Evolutionary conservation across 2,329 filamentous ascomycete species (phyloP).

Genomic region (Colletotrichum tropicale): DNA sequence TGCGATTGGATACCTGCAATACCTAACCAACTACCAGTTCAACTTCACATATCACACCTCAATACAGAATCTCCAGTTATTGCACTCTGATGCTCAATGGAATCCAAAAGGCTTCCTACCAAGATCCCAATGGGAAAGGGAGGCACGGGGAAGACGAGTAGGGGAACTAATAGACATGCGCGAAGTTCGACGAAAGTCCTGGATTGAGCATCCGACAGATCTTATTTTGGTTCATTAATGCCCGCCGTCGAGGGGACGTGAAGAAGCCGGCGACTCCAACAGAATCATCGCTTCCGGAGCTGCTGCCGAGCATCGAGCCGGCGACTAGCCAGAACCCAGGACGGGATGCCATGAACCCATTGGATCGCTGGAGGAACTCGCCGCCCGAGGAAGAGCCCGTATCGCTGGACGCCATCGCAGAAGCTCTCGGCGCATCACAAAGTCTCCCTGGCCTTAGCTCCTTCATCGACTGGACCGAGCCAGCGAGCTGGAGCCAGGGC

Average conservation of each 20-base stretch:
- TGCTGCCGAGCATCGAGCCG: not conserved
- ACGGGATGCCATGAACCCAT: not conserved
- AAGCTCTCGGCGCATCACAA: not conserved
- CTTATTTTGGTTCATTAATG: not conserved
- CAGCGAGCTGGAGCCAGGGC: not conserved
- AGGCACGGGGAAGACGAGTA: too few relatives aligned
- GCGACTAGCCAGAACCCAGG: not conserved
- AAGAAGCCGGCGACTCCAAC: fast-evolving
- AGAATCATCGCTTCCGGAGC: not conserved
- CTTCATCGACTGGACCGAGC: not conserved
- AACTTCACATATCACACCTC: too few relatives aligned
- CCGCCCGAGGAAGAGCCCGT: not conserved
- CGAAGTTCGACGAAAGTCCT: too few relatives aligned
- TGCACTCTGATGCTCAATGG: too few relatives aligned
- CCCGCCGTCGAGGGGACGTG: not conserved
- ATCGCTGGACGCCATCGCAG: not conserved
- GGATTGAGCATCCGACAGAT: not conserved
- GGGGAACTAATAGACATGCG: too few relatives aligned
- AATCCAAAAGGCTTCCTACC: too few relatives aligned
- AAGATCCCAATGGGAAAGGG: too few relatives aligned
- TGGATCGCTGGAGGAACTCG: not conserved
- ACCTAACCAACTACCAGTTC: too few relatives aligned
- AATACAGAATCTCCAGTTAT: too few relatives aligned
- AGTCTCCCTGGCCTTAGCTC: not conserved
- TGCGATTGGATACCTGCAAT: too few relatives aligned